Conservation (phyloP, 805 yeast species). For the Wickerhamiella alocasiicola region DNA sequence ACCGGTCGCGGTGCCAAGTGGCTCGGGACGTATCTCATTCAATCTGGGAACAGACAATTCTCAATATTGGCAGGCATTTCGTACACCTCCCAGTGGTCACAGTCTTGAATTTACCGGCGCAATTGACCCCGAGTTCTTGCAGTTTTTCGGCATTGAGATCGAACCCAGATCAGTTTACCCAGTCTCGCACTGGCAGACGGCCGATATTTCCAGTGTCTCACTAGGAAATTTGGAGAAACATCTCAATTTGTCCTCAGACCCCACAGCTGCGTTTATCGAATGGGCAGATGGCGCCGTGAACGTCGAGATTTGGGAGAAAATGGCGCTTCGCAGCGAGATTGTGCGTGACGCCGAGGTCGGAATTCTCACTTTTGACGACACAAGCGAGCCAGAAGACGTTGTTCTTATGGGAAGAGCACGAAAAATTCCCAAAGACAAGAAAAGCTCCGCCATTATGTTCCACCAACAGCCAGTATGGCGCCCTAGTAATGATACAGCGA, state of each 20-base stretch:
- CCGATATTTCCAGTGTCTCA: neutral
- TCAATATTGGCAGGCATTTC: constrained; percentile 4
- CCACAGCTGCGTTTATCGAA: constrained; percentile 7
- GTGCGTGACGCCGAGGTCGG: constrained; percentile 17
- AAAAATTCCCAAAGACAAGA: constrained; percentile 10
- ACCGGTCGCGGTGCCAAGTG: neutral
- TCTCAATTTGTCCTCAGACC: neutral
- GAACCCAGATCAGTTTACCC: neutral
- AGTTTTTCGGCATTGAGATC: neutral
- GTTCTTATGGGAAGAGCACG: constrained; percentile 15
- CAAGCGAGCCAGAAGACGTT: constrained; percentile 4
- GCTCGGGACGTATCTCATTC: constrained; percentile 1
- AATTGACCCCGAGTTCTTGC: neutral
- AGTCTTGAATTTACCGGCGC: constrained; percentile 1
- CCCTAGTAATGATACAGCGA: neutral
- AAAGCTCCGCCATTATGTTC: constrained; percentile 17
- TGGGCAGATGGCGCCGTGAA: constrained; percentile 12
- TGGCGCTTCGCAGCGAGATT: neutral
- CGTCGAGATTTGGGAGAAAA: constrained; percentile 3
- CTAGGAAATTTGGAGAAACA: neutral
- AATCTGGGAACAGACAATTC: neutral
- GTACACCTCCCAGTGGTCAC: neutral
- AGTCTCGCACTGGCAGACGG: neutral
- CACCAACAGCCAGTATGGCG: constrained; percentile 13
- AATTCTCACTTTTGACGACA: constrained; percentile 12